phyloP scores from a whole-genome alignment of 1,139 yeast species.

The Geotrichum bryndzae region DNA sequence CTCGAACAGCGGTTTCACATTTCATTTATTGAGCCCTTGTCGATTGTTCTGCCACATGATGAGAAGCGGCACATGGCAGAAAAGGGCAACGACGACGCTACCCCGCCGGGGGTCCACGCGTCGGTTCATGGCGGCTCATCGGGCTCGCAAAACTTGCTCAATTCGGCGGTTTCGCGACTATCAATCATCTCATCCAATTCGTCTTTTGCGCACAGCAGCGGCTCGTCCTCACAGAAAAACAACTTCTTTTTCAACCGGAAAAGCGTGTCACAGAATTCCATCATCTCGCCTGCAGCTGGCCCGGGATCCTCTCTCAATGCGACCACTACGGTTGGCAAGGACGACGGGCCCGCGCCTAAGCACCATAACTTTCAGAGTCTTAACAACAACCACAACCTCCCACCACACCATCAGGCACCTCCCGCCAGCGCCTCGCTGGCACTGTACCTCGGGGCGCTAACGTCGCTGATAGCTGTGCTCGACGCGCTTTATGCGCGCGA shows the following conservation, averaged over 20 bases:
- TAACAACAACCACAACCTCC: neutral
- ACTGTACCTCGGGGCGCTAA: constrained; percentile 11
- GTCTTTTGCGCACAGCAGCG: neutral
- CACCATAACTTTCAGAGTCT: neutral
- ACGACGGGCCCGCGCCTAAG: neutral
- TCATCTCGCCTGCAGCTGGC: constrained; percentile 13
- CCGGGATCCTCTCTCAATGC: constrained; percentile 5
- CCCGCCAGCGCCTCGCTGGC: neutral
- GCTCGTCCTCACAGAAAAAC: constrained; percentile 1
- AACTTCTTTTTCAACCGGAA: neutral
- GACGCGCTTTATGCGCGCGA: constrained; percentile 5
- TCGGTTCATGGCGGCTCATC: neutral
- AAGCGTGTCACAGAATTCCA: constrained; percentile 8
- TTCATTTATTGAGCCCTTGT: constrained; percentile 20
- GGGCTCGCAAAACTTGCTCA: constrained; percentile 1
- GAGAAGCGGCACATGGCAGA: neutral
- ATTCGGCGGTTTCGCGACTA: constrained; percentile 5
- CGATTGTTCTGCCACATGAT: neutral
- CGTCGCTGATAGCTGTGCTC: constrained; percentile 9
- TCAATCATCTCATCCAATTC: constrained; percentile 12
- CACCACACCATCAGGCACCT: neutral
- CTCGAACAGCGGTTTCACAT: constrained; percentile 23
- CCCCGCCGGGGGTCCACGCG: neutral
- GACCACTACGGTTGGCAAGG: neutral
- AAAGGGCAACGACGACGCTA: neutral